phyloP scores from a whole-genome alignment of 2,329 filamentous ascomycete species.

The Botryosphaeria dothidea region DNA sequence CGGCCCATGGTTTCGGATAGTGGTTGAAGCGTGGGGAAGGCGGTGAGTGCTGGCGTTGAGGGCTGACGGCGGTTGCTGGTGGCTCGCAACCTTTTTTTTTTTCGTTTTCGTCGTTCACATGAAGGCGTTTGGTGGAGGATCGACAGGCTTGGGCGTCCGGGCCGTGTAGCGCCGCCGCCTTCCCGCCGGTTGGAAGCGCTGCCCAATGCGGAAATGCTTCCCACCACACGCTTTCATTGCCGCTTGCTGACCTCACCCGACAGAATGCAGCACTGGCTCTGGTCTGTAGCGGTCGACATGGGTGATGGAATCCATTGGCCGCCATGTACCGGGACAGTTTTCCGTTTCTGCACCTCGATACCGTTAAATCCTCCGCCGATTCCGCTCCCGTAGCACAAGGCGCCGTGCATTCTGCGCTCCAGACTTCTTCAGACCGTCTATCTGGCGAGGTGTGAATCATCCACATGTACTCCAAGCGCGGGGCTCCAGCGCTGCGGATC shows the following conservation, averaged over 20 bases:
- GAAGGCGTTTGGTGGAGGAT: neutral
- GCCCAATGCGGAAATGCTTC: neutral
- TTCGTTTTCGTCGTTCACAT: neutral
- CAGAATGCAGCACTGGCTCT: neutral
- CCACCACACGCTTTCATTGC: neutral
- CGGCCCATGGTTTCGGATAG: constrained; percentile 59
- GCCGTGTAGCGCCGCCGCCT: neutral
- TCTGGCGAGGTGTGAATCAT: no score
- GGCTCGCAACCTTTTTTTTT: neutral
- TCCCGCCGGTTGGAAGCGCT: neutral
- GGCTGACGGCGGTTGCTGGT: neutral
- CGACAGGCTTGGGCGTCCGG: neutral
- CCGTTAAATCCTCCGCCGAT: neutral
- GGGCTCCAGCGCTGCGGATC: neutral
- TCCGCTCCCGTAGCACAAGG: no score
- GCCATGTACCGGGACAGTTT: neutral
- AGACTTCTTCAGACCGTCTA: no score
- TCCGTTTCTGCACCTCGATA: neutral
- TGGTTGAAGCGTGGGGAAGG: neutral
- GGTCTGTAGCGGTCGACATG: neutral
- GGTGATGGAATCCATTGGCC: neutral
- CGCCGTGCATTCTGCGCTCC: no score
- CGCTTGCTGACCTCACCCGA: neutral
- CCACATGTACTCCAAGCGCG: no score
- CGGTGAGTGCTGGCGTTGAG: neutral